Conservation (phyloP, 805 yeast species). For the Schwanniomyces pseudopolymorphus region DNA sequence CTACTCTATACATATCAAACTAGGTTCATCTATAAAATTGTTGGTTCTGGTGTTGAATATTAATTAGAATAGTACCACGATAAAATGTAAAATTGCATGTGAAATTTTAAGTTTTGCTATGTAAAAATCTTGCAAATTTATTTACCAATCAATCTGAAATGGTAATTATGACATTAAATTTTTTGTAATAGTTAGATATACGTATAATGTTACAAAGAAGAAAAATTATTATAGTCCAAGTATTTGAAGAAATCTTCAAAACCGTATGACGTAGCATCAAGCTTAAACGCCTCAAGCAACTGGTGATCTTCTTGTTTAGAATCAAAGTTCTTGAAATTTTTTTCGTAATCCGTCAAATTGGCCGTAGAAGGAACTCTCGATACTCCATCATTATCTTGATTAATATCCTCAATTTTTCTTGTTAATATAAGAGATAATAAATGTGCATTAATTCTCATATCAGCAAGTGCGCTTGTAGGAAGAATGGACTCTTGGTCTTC, state of each 20-base stretch:
- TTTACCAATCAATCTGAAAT: too few relatives aligned
- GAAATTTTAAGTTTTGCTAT: too few relatives aligned
- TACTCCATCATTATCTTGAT: neutral
- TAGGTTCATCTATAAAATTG: too few relatives aligned
- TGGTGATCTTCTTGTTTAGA: slow-evolving; percentile 1
- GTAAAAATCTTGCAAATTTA: too few relatives aligned
- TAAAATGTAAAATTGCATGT: too few relatives aligned
- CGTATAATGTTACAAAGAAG: neutral
- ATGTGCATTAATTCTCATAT: slow-evolving; percentile 15
- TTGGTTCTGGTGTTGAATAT: too few relatives aligned
- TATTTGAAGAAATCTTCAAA: slow-evolving; percentile 2
- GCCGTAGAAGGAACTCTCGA: neutral
- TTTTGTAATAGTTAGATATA: neutral
- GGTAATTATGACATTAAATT: neutral
- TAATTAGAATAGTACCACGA: too few relatives aligned
- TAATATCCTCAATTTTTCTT: slow-evolving; percentile 9
- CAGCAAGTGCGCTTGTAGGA: slow-evolving; percentile 1
- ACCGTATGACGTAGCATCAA: neutral
- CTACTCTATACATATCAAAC: too few relatives aligned
- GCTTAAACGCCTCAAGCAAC: neutral
- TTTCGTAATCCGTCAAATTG: neutral
- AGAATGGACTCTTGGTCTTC: slow-evolving; percentile 1
- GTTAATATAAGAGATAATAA: slow-evolving; percentile 13
- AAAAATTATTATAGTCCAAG: slow-evolving; percentile 1
- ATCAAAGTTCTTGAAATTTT: neutral